Conservation (phyloP, 352 stramenopile species). For the Phytopythium kandeliae region DNA sequence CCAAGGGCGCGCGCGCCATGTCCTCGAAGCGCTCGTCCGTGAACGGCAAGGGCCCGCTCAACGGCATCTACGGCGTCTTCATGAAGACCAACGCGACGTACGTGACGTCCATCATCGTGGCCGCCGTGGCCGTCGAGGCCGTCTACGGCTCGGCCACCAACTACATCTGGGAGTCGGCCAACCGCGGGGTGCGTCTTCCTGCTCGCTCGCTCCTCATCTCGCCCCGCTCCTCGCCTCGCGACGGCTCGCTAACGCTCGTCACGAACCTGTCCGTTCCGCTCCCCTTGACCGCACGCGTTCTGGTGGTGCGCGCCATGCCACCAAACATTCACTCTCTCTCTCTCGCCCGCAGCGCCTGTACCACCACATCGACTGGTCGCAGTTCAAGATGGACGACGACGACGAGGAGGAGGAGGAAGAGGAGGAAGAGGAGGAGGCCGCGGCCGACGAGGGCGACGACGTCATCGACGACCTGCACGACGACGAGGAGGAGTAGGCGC, state of each 20-base stretch:
- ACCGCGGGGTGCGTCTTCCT: constrained; percentile 64
- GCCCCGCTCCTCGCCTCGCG: not conserved
- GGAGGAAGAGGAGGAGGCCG: constrained; percentile 43
- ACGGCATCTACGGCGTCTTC: constrained; percentile 66
- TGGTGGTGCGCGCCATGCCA: constrained; percentile 23
- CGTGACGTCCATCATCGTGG: constrained; percentile 70
- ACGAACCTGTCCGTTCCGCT: no score
- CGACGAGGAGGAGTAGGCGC: constrained; percentile 17
- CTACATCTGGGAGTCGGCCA: constrained; percentile 77
- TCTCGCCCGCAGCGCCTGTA: constrained; percentile 56
- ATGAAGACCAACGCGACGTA: constrained; percentile 84
- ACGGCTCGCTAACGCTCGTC: not conserved
- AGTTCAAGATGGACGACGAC: constrained; percentile 77
- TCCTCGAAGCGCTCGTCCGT: constrained; percentile 73
- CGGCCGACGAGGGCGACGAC: constrained; percentile 17
- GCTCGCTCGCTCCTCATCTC: not conserved
- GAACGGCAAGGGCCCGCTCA: constrained; percentile 63
- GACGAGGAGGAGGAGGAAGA: constrained; percentile 77
- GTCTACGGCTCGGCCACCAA: constrained; percentile 69
- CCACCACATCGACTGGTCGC: constrained; percentile 84
- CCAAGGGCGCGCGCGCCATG: constrained; percentile 37
- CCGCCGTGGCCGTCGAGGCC: constrained; percentile 58
- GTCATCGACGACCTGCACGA: constrained; percentile 22
- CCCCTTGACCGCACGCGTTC: no score
- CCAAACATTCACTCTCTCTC: constrained; percentile 3